Base-by-base conservation (phyloP, 2,329 filamentous ascomycete genomes). In the Cryphonectria japonica region DNA sequence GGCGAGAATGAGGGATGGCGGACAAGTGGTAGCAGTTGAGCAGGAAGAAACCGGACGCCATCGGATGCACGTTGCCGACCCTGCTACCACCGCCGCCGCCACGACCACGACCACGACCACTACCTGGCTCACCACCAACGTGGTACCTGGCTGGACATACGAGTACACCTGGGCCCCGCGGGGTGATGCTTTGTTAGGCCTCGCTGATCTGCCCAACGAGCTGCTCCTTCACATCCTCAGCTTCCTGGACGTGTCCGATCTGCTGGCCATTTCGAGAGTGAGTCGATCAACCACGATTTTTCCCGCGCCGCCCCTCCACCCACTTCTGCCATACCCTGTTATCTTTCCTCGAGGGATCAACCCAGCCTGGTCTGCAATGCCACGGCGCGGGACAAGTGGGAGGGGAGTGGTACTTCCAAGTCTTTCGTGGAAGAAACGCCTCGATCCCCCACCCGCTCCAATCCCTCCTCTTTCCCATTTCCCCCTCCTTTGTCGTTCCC, bases 241-340 rank as follows among this genome's bases (percentile, higher is more conserved):
- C 68, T 87, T 85, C 74, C 79, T 90, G 69, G 88, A 90, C 73
- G 86, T 89, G 62, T 82, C 82, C 76, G 88, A 90, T 77, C 78
- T 89, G 71, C 79, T 89, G 67, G 81, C 83, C 72, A 83, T 83
- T 68, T 89, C 87, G 67, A 83, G 87, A 80, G 87, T 89, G 83
- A 73, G 79, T 69, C 13, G 32, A 22, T 79, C 84, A 83, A 39
- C 68, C 70, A 34, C 13, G n/a, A 19, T 26, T 64, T 52, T 34
- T 60, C 57, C 57, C 46, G 26, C 46, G 19, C 37, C 16, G 46
- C 52, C 11, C 13, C 52, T 57, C n/a, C 52, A 57, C 26, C 52
- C 46, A 50, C 46, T 22, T 50, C 16, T 57, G 52, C 11, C 52
- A 29, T 16, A 29, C 26, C 52, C 52, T 29, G 52, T 29, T 57